phyloP scores from a whole-genome alignment of 768 basidiomycete species.

The Dictyophora rubrovolvata region DNA sequence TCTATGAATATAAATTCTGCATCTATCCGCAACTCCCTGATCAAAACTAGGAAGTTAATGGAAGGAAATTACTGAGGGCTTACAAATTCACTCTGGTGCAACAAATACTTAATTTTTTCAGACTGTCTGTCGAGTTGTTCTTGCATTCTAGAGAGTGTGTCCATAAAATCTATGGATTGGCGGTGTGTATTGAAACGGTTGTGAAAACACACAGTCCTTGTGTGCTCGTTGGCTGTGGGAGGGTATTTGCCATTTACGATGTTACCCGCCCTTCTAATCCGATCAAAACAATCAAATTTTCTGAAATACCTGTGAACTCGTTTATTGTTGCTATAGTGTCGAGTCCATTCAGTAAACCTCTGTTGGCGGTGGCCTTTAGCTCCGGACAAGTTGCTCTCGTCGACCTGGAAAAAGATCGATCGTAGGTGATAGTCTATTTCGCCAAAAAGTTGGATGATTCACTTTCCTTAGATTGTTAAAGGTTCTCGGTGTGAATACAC shows the following conservation, averaged over 20 bases:
- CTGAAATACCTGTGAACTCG: conserved; percentile 29
- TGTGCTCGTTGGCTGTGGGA: conserved; percentile 44
- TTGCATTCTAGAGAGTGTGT: neutral
- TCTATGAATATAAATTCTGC: neutral
- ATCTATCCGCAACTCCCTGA: neutral
- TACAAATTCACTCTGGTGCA: neutral
- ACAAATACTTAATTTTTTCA: neutral
- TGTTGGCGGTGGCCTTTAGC: conserved; percentile 48
- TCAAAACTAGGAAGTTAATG: neutral
- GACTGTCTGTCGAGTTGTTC: conserved; percentile 3
- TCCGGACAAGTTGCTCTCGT: conserved; percentile 47
- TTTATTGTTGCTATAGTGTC: conserved; percentile 47
- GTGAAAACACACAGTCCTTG: conserved; percentile 19
- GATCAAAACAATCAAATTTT: conserved; percentile 39
- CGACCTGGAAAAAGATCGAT: conserved; percentile 68
- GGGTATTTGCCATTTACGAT: conserved; percentile 53
- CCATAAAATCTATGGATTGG: neutral
- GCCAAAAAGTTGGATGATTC: neutral
- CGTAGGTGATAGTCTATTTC: conserved; percentile 29
- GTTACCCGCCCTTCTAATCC: conserved; percentile 43
- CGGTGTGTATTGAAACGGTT: no score
- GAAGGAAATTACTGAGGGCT: neutral
- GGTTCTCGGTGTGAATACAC: conserved; percentile 40
- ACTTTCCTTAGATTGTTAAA: conserved; percentile 41
- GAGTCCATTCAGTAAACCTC: conserved; percentile 70